These are phyloP conservation scores for Citrus unshiu DNA, from an alignment of 345 rosid species.

Conservation along the genomic window DNA sequence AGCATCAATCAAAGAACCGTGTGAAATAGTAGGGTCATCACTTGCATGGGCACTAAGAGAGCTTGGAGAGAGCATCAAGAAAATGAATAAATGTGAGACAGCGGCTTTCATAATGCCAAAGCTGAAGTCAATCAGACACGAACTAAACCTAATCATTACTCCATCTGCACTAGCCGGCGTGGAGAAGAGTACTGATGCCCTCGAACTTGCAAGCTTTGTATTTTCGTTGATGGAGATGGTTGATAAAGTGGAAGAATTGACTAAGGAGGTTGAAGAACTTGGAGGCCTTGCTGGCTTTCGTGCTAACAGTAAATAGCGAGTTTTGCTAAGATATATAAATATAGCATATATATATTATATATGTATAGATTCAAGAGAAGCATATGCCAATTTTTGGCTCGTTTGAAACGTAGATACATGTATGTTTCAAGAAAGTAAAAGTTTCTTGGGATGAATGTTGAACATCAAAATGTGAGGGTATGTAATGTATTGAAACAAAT, in stretches of 20 bases:
- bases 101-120: conserved; percentile 26
- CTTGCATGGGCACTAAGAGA: conserved; percentile 47
- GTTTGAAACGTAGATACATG: neutral
- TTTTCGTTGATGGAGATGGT: conserved; percentile 38
- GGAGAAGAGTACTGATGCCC: conserved; percentile 29
- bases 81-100: conserved; percentile 41
- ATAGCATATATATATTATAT: neutral
- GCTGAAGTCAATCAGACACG: conserved; percentile 41
- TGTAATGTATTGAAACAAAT: neutral
- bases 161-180: conserved; percentile 6
- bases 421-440: neutral
- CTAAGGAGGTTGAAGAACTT: conserved; percentile 52
- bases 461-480: too few relatives aligned
- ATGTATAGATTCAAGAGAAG: neutral
- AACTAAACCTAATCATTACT: conserved; percentile 25
- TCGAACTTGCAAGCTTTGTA: conserved; percentile 43
- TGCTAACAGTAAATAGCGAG: conserved; percentile 3
- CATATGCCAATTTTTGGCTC: conserved; percentile 3
- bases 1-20: conserved; percentile 39
- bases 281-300: conserved; percentile 45
- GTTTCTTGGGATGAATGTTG: neutral
- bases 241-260: conserved; percentile 51
- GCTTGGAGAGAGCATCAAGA: conserved; percentile 50
- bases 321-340: neutral
- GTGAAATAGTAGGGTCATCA: conserved; percentile 30